Percentiles rank a stretch among this genome's conserved stretches.
phyloP scores from a whole-genome alignment of 176 grass and related monocot species.

The Musa itinerans region DNA sequence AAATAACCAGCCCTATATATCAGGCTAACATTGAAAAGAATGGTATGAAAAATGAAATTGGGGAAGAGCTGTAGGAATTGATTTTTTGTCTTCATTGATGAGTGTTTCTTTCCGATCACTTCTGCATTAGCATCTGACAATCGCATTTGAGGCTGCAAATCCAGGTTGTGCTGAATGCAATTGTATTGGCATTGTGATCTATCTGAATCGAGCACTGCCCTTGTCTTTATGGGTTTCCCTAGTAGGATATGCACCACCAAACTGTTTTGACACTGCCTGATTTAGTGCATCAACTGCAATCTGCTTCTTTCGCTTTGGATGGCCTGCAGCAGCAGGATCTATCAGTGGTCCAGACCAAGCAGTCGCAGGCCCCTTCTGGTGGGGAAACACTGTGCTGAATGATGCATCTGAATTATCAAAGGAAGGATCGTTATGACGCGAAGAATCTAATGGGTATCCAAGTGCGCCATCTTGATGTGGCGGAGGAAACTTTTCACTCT shows the following conservation, averaged over 20 bases:
- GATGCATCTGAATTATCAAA: constrained; percentile 2
- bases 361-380: not conserved
- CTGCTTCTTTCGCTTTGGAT: constrained; percentile 17
- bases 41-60: not conserved
- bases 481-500: constrained; percentile 17
- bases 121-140: not conserved
- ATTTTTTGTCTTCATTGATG: not conserved
- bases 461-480: constrained; percentile 15
- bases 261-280: not conserved
- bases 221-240: constrained; percentile 3
- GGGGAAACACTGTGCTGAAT: constrained; percentile 1
- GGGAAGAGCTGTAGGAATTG: not conserved
- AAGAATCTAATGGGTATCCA: constrained; percentile 8
- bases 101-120: not conserved
- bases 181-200: not conserved
- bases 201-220: constrained; percentile 2
- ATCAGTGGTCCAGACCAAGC: constrained; percentile 10
- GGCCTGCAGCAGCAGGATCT: not conserved
- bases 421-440: not conserved
- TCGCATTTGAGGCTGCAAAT: not conserved
- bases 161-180: not conserved
- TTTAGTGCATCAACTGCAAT: not conserved
- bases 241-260: not conserved
- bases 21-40: not conserved
- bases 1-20: not conserved